These are phyloP conservation scores for Pichia californica DNA, from an alignment of 805 yeast genomes.

Conservation along the genomic window DNA sequence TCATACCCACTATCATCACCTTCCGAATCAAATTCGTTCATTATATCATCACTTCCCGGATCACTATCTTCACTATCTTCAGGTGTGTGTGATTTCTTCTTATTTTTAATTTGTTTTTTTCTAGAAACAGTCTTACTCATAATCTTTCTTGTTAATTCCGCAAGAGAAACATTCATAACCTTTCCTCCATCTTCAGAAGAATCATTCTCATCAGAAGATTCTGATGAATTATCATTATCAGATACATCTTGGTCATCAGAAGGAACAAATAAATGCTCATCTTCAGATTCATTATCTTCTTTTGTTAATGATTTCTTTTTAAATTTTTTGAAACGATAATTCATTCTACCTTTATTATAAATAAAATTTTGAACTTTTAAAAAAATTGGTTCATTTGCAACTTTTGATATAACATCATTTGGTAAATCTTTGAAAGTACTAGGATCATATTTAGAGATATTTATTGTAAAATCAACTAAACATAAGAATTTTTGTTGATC, in stretches of 20 bases:
- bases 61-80: slow-evolving; percentile 1
- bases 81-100: neutral
- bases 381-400: slow-evolving; percentile 9
- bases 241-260: neutral
- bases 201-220: neutral
- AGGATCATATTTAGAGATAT: slow-evolving; percentile 18
- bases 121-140: slow-evolving; percentile 9
- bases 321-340: slow-evolving; percentile 16
- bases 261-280: no score
- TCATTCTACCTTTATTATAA: slow-evolving; percentile 17
- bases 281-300: no score
- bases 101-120: neutral
- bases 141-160: slow-evolving; percentile 14
- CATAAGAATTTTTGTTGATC: slow-evolving; percentile 17
- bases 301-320: neutral
- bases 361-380: slow-evolving; percentile 11
- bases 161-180: slow-evolving; percentile 11
- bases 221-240: neutral
- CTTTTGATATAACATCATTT: slow-evolving; percentile 15
- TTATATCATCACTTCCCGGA: neutral
- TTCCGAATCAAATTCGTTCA: neutral
- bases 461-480: slow-evolving; percentile 21
- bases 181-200: neutral
- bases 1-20: neutral
- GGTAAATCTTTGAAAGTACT: slow-evolving; percentile 18